Evolutionary conservation across 345 rosid species (phyloP).

Genomic region (Zanthoxylum bungeanum): DNA sequence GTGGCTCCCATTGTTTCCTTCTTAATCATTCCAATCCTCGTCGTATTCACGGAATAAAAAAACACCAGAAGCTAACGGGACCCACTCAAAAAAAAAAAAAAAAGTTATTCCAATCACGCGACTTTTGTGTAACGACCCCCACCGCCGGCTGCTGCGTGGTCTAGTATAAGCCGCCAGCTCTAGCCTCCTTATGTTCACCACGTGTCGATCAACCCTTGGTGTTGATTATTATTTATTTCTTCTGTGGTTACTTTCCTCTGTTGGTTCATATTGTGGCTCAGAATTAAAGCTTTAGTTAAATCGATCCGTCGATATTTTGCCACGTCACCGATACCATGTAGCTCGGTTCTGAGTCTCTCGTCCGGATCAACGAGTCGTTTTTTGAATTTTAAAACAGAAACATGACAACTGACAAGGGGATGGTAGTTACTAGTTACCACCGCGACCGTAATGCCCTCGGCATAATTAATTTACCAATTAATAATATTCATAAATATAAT

Average conservation of each 20-base stretch:
- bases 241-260: neutral
- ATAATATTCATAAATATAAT: no score
- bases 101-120: slow-evolving; percentile 5
- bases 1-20: neutral
- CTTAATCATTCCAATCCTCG: no score
- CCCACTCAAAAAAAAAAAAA: neutral
- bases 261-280: slow-evolving; percentile 8
- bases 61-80: neutral
- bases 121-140: neutral
- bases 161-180: slow-evolving; percentile 4
- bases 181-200: neutral
- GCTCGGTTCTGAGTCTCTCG: neutral
- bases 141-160: slow-evolving; percentile 10
- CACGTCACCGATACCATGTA: neutral
- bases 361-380: neutral
- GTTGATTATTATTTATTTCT: neutral
- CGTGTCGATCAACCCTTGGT: neutral
- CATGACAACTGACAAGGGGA: neutral
- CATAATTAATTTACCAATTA: neutral
- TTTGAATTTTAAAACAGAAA: neutral
- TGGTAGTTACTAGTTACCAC: neutral
- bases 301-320: neutral
- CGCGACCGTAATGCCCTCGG: neutral
- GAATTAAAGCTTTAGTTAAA: neutral
- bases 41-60: no score